Base-by-base conservation (phyloP, 768 basidiomycete genomes). In the Rubroboletus pulcherrimus region DNA sequence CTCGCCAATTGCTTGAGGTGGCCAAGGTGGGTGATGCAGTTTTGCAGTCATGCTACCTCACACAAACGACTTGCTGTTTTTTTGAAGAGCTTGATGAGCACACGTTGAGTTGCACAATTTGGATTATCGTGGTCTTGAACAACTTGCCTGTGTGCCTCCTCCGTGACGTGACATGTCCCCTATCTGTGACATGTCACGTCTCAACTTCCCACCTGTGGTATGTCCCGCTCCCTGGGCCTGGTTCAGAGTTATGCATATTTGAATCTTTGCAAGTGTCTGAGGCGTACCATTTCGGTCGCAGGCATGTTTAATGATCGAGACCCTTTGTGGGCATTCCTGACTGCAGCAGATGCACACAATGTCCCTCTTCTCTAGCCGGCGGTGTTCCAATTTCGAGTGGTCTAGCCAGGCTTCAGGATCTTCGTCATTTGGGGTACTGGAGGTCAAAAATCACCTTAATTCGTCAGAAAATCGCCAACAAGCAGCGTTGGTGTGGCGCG, bases 141-240 rank as follows among this genome's bases (percentile, higher is more conserved):
- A 54, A 71, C 65, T 71, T 69, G 67, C 70, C 68, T 71, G 53
- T n/a, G 52, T 24, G 19, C 17, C 39, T 54, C 19, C 24, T 49
- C 24, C 38, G 70, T 71, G 67, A 69, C 38, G 68, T 68, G 65
- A 67, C 67, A 57, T 3, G 0, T 34, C 64, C 67, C 67, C 67
- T 71, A 46, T 69, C 31, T 51, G 60, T 69, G 60, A 69, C 63
- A 0, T 31, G 58, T 71, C 67, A 69, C 69, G 26, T 0, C 30
- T 7, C 12, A 11, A 38, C 5, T 58, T 60, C 58, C 60, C 58
- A 56, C 41, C 43, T 8, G 57, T 47, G 14, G 56, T 41, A 34
- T 24, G 55, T 58, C 24, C 48, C 41, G 7, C 21, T 48, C 30
- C 24, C n/a, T 19, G 42, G 7, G 44, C 21, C 37, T 33, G 10